Evolutionary conservation across 208 protist species (phyloP).

Genomic region (Strigomonas culicis): DNA sequence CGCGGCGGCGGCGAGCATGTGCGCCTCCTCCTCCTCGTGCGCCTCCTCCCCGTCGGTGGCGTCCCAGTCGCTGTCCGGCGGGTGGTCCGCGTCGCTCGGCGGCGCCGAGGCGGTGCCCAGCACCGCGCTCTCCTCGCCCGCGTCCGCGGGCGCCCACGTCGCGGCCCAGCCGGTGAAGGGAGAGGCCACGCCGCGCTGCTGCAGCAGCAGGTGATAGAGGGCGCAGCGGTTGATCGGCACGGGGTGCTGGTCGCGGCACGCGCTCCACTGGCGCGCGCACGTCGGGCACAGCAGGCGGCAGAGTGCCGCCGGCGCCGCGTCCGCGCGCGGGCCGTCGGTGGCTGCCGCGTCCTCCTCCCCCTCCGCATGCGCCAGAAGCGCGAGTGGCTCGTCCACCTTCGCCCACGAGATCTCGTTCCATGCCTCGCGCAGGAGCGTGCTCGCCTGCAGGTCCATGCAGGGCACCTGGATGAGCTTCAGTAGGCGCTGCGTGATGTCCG

Average conservation of each 20-base stretch:
- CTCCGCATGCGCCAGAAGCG: background rate
- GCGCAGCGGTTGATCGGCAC: conserved; percentile 52
- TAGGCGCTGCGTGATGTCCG: conserved; percentile 4
- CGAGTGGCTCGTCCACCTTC: background rate
- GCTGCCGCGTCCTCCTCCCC: conserved; percentile 11
- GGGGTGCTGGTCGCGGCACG: conserved; percentile 36
- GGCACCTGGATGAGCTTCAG: conserved; percentile 24
- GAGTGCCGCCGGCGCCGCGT: background rate
- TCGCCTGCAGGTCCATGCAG: conserved; percentile 25
- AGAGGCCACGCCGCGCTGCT: conserved; percentile 30
- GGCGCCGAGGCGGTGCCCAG: too few relatives aligned
- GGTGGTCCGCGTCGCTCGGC: too few relatives aligned
- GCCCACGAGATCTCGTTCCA: conserved; percentile 62
- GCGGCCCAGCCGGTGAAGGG: conserved; percentile 59
- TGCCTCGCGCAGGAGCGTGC: conserved; percentile 47
- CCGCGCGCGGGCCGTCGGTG: conserved; percentile 11
- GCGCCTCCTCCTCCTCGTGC: background rate
- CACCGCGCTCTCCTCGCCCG: conserved; percentile 1
- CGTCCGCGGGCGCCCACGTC: conserved; percentile 20
- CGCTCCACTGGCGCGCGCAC: conserved; percentile 56
- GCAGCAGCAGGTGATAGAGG: conserved; percentile 55
- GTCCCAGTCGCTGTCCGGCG: background rate
- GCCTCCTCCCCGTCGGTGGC: background rate
- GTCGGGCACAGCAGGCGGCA: conserved; percentile 36
- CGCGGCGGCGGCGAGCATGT: too few relatives aligned